Conservation (phyloP, 768 basidiomycete genomes). For the Boletus sp. region DNA sequence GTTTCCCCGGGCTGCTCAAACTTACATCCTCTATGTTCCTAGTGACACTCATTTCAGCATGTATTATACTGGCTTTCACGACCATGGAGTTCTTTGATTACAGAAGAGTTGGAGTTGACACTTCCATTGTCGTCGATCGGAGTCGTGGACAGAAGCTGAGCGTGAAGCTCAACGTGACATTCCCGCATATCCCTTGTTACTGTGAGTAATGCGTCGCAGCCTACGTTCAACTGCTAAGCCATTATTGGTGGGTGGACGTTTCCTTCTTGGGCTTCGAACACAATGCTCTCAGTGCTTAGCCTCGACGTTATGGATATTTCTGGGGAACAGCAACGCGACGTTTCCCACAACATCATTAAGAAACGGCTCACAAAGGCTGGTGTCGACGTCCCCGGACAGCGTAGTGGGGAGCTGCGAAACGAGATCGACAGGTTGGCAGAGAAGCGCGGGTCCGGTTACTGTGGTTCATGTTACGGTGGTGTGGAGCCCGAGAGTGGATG, state of each 20-base stretch:
- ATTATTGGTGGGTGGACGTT: neutral
- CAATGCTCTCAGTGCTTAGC: conserved; percentile 67
- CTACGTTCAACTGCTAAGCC: neutral
- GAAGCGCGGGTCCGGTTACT: conserved; percentile 61
- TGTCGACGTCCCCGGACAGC: conserved; percentile 50
- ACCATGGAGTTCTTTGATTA: conserved; percentile 97
- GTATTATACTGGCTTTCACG: conserved; percentile 89
- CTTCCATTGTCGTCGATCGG: conserved; percentile 91
- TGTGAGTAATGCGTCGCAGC: conserved; percentile 50
- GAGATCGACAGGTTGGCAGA: conserved; percentile 81
- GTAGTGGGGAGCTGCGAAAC: conserved; percentile 68
- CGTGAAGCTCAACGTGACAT: conserved; percentile 88
- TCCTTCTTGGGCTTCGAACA: neutral
- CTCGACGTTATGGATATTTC: conserved; percentile 98
- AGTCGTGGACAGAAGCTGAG: conserved; percentile 93
- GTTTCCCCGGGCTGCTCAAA: neutral
- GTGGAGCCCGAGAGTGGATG: conserved; percentile 72
- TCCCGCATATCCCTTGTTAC: conserved; percentile 97
- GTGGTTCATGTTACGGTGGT: conserved; percentile 97
- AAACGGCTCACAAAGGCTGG: conserved; percentile 67
- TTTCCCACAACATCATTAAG: conserved; percentile 87
- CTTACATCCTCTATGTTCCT: conserved; percentile 7
- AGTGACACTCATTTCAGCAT: conserved; percentile 92
- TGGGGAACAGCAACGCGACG: conserved; percentile 88
- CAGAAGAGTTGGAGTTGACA: conserved; percentile 78